Evolutionary conservation across 495 filamentous ascomycete species (phyloP).

Genomic region (Lasiosphaeriaceae sp.): DNA sequence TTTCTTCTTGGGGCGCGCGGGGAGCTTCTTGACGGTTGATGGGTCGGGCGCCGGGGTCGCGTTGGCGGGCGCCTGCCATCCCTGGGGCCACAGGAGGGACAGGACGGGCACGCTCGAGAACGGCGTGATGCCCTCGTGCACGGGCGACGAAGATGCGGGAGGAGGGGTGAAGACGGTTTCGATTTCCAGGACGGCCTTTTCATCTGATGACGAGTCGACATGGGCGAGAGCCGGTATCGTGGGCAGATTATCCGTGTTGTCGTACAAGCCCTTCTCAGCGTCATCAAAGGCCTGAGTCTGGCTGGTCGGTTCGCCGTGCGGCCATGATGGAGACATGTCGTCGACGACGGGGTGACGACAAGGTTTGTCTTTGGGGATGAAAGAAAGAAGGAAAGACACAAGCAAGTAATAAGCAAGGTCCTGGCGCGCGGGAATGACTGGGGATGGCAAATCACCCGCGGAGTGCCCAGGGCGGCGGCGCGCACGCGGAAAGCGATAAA

Average conservation of each 20-base stretch:
- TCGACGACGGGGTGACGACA: not conserved
- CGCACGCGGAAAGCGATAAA: not conserved
- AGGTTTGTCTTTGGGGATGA: not conserved
- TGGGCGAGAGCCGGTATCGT: constrained; percentile 26
- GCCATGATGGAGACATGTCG: constrained; percentile 24
- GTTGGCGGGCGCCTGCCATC: constrained; percentile 9
- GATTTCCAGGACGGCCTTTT: constrained; percentile 17
- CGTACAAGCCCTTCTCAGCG: constrained; percentile 40
- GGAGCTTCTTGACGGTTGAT: constrained; percentile 3
- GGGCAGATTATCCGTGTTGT: constrained; percentile 25
- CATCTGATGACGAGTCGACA: constrained; percentile 18
- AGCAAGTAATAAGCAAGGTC: too few species aligned
- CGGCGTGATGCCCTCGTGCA: constrained; percentile 39
- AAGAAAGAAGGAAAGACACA: not conserved
- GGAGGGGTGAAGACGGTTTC: constrained; percentile 19
- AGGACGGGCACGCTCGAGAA: constrained; percentile 29
- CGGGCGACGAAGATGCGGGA: constrained; percentile 25
- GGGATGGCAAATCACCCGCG: constrained; percentile 2
- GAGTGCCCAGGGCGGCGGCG: not conserved
- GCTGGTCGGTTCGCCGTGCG: constrained; percentile 2
- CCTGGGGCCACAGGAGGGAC: constrained; percentile 24
- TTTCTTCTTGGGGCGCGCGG: constrained; percentile 23
- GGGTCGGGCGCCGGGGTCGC: constrained; percentile 3
- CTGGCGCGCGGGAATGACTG: not conserved
- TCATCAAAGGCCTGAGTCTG: constrained; percentile 27